Evolutionary conservation across 1,139 yeast species (phyloP), one percentile per base, ranked within the genome.

Genomic region (Torulaspora globosa): DNA sequence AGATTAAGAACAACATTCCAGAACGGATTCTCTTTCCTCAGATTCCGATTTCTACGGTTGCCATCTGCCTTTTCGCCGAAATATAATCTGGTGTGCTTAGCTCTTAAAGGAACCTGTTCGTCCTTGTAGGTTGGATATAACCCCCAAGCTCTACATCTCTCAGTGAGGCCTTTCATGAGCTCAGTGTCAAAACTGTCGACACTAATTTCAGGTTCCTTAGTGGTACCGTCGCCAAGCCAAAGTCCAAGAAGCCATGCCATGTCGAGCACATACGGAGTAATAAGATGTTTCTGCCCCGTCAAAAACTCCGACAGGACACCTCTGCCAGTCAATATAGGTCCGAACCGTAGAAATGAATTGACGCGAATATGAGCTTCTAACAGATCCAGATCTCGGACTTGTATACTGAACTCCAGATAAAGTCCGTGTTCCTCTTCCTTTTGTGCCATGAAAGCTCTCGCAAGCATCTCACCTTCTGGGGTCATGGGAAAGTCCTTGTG

Each of bases 171-270:
- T 5, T 54, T 52, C 51, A 53, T 50, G 18, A 59, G 40, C 12
- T 32, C 16, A 3, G 46, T 40, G 40, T 64, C 66, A 18, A 49
- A 37, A 19, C 59, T 52, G 44, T 63, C 68, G 32, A 66, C 54
- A 9, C 69, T 60, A 32, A 66, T 59, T 39, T 55, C 54, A 9
- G 63, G 59, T 34, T 54, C 53, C 28, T 52, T 47, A 4, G 60
- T 56, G 0, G 60, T 57, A 19, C 61, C 61, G 44, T 59, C 59
- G 12, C 65, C 63, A 27, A 59, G 50, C 65, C 65, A 61, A 19
- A 59, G 46, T 9, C 65, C 63, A 24, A 58, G 46, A 36, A 70
- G 53, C 58, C 70, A 71, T 38, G 72, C 71, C 56, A 68, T 59
- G 19, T 44, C 43, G 19, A 53, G 30, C 10, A 56, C 57, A 23